A percentile compares a stretch with the other conserved stretches of the same genome.
These are phyloP conservation scores for Chlorella vulgaris DNA, from an alignment of 139 green algal species.

Conservation along the genomic window DNA sequence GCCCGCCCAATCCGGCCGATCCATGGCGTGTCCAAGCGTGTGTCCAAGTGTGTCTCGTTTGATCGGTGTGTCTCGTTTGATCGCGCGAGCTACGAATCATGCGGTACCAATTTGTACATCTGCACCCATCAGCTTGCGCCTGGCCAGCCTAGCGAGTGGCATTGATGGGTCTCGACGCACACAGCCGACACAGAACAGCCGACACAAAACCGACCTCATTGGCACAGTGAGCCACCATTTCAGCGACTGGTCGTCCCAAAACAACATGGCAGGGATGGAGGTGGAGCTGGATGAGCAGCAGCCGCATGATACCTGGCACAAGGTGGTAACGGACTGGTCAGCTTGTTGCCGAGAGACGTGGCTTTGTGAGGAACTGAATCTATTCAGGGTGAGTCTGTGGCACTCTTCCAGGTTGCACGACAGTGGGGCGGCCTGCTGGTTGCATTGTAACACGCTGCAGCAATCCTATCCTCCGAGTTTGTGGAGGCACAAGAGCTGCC, in stretches of 20 bases:
- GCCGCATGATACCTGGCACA: not conserved
- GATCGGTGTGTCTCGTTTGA: not conserved
- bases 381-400: constrained; percentile 11
- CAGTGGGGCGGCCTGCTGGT: not conserved
- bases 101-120: no score
- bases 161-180: no score
- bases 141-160: no score
- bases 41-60: not conserved
- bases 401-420: not conserved
- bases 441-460: no score
- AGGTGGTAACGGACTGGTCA: not conserved
- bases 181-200: not conserved
- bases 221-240: not conserved
- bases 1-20: constrained; percentile 4
- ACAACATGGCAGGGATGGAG: constrained; percentile 23
- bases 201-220: not conserved
- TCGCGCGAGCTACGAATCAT: not conserved
- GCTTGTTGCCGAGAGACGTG: not conserved
- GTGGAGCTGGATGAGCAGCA: constrained; percentile 6
- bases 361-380: constrained; percentile 9
- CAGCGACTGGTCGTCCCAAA: no score
- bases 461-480: no score
- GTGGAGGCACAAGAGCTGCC: not conserved
- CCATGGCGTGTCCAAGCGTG: no score
- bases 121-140: no score